These are phyloP conservation scores for Medicago arabica DNA, from an alignment of 306 rosid genomes.

Conservation along the genomic window DNA sequence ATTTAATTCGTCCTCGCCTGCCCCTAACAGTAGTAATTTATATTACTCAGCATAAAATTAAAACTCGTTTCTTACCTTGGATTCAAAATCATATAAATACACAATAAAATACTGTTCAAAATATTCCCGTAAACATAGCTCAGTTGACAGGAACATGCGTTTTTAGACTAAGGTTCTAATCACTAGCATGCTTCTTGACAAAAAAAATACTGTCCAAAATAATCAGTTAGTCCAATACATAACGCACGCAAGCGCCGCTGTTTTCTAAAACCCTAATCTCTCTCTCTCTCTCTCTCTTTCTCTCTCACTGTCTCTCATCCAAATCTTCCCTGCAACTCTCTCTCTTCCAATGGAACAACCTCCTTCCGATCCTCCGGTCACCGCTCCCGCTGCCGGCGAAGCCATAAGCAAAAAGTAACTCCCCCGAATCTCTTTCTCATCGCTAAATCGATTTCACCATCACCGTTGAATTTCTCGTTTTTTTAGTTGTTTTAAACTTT, in stretches of 20 bases:
- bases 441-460: conserved; percentile 7
- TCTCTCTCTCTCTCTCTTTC: background rate
- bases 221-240: no score
- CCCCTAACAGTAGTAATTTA: no score
- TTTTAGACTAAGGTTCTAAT: no score
- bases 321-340: background rate
- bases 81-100: no score
- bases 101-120: no score
- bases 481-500: background rate
- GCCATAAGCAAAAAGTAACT: conserved; percentile 52
- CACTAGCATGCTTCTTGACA: no score
- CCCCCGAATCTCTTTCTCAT: background rate
- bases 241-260: background rate
- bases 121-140: no score
- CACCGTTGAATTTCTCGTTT: background rate
- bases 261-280: conserved; percentile 5
- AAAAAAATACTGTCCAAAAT: no score
- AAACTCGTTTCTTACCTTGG: no score
- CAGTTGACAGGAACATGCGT: no score
- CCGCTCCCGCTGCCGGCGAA: background rate
- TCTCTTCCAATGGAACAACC: conserved; percentile 1
- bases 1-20: no score
- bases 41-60: no score
- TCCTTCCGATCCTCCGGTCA: background rate
- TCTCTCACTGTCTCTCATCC: background rate